phyloP scores from a whole-genome alignment of 2,329 filamentous ascomycete genomes.

The Claviceps sp. region DNA sequence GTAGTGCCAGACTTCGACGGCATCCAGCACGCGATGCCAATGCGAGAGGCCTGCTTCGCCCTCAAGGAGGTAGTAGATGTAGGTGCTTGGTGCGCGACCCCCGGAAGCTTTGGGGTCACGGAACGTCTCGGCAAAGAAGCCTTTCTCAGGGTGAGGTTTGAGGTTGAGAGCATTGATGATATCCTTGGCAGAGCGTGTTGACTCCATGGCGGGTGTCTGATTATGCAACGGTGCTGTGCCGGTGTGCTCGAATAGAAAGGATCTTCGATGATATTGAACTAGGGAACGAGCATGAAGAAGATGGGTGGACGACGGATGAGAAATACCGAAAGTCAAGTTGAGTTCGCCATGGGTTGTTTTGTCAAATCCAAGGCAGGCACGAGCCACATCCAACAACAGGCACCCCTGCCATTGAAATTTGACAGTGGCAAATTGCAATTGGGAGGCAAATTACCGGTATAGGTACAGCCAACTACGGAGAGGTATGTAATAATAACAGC shows the following conservation, averaged over 20 bases:
- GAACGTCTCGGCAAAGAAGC: slow-evolving; percentile 34
- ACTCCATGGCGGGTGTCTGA: neutral
- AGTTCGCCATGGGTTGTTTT: neutral
- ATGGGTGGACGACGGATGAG: neutral
- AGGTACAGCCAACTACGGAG: neutral
- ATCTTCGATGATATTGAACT: neutral
- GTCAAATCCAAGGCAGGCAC: neutral
- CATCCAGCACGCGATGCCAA: slow-evolving; percentile 36
- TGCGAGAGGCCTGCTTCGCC: slow-evolving; percentile 26
- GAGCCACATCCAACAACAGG: neutral
- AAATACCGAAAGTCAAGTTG: neutral
- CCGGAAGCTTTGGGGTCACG: slow-evolving; percentile 19
- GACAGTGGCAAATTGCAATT: neutral
- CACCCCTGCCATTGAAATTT: neutral
- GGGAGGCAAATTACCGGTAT: neutral
- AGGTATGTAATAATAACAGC: neutral
- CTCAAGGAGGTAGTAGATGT: slow-evolving; percentile 40
- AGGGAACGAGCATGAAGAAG: neutral
- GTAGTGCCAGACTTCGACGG: slow-evolving; percentile 38
- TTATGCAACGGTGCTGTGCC: neutral
- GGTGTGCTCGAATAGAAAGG: neutral
- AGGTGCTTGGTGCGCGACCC: slow-evolving; percentile 30
- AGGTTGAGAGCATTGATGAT: slow-evolving; percentile 30
- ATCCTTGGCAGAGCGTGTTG: slow-evolving; percentile 21
- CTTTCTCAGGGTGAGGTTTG: slow-evolving; percentile 32